These are phyloP conservation scores for Daedaleopsis sinensis DNA, from an alignment of 768 basidiomycete genomes.

Conservation along the genomic window DNA sequence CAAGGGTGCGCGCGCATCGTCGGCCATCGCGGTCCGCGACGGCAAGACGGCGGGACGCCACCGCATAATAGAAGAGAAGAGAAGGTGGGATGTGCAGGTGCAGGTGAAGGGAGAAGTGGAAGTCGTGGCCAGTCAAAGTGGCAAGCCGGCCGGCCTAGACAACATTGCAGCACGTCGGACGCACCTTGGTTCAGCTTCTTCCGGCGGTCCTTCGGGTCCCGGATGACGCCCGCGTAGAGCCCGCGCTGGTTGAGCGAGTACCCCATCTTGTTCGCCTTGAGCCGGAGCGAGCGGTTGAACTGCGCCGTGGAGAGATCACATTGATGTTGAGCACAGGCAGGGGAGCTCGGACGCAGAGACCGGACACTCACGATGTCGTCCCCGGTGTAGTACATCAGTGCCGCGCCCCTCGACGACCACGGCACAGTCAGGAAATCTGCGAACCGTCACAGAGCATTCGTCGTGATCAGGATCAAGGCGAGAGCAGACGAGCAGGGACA, in stretches of 20 bases:
- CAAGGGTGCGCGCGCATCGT: too few relatives aligned
- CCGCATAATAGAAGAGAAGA: background rate
- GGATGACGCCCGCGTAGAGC: conserved; percentile 69
- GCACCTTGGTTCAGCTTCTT: conserved; percentile 65
- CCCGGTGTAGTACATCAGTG: conserved; percentile 91
- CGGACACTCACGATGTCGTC: conserved; percentile 77
- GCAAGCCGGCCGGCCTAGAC: too few relatives aligned
- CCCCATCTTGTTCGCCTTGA: conserved; percentile 80
- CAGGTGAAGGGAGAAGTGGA: background rate
- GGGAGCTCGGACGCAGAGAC: too few relatives aligned
- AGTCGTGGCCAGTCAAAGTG: background rate
- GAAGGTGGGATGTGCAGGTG: background rate
- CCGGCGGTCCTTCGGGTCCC: conserved; percentile 64
- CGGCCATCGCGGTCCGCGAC: background rate
- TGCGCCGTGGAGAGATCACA: conserved; percentile 32
- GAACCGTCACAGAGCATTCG: background rate
- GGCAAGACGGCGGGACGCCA: too few relatives aligned
- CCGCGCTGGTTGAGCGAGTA: conserved; percentile 90
- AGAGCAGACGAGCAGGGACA: background rate
- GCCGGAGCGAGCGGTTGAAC: conserved; percentile 90
- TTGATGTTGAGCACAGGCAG: too few relatives aligned
- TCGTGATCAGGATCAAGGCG: background rate
- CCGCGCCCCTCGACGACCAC: conserved; percentile 78
- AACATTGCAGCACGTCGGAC: conserved; percentile 21
- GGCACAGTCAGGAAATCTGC: conserved; percentile 83